Evolutionary conservation across 345 rosid species (phyloP).

Genomic region (Acer negundo): DNA sequence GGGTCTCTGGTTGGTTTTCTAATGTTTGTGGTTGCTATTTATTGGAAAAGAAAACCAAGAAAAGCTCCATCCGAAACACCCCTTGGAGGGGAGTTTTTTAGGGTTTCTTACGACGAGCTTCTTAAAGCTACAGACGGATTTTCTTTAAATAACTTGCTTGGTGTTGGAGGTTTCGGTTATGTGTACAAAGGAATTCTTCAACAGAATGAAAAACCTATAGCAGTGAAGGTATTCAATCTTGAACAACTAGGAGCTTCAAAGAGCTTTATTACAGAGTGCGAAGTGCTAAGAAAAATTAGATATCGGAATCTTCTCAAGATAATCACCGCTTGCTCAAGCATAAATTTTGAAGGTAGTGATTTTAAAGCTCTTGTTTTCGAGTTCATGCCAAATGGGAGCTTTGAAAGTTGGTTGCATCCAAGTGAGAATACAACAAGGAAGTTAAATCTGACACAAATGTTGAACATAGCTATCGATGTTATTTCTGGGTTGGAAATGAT

Average conservation of each 20-base stretch:
- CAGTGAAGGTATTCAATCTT: constrained; percentile 31
- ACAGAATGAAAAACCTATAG: not conserved
- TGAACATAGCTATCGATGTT: constrained; percentile 29
- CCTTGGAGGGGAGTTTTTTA: not conserved
- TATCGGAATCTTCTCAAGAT: constrained; percentile 31
- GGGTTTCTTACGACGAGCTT: constrained; percentile 17
- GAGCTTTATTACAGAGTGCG: constrained; percentile 34
- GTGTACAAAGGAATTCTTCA: constrained; percentile 29
- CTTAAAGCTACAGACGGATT: constrained; percentile 22
- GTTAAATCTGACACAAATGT: not conserved
- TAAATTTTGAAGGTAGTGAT: constrained; percentile 26
- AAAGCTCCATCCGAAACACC: not conserved
- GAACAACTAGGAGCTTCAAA: constrained; percentile 17
- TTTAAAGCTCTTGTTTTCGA: constrained; percentile 36
- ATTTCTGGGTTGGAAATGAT: constrained; percentile 28
- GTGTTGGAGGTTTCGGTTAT: constrained; percentile 26
- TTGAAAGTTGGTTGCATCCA: constrained; percentile 22
- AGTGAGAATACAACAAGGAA: not conserved
- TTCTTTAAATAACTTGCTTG: constrained; percentile 24
- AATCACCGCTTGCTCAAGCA: constrained; percentile 27
- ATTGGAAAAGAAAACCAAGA: not conserved
- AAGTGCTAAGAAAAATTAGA: constrained; percentile 24
- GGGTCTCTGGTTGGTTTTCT: not conserved
- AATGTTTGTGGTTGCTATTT: not conserved
- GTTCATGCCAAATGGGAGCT: constrained; percentile 17